Base-by-base conservation (phyloP, 129 eudicot genomes). In the Pseudognaphalium luteoalbum region DNA sequence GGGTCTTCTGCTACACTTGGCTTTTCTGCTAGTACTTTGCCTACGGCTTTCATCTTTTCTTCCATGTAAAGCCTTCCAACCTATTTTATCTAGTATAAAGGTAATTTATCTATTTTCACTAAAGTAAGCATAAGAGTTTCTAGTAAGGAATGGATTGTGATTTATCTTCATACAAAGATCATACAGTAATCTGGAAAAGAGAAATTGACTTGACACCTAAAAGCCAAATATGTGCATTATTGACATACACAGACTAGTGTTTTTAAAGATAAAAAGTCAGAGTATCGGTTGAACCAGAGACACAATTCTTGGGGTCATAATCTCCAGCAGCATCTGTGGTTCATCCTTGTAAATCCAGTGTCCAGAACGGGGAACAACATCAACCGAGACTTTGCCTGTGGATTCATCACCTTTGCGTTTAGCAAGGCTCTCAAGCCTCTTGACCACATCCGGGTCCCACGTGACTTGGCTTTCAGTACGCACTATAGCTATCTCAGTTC, bases 291-390 rank as follows among this genome's bases (percentile, higher is more conserved):
- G 80, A 42, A 14, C 84, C 35, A 88, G 28, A 51, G 97, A 77
- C 8, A 79, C 86, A 4, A 89, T 63, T 60, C 44, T 87, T 70
- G 97, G 96, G 35, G 86, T 81, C 82, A 92, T 69, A 54, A 89
- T 87, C 52, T 89, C 96, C 66, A 92, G 54, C 42, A 92, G 84
- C 25, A 82, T 89, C 84, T 89, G 78, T 5, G 97, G 92, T 72
- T 92, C 87, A 44, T 92, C 97, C 47, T 80, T 91, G 72, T 89
- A 86, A 80, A 92, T 89, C 96, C 97, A 92, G 74, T 92, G 97
- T 6, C 97, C 96, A 0, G 97, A 86, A 67, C 75, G 77, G 50
- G 89, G 88, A 62, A 92, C 91, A 57, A 89, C 84, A 72, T 87
- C 83, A 64, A 81, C 79, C 8, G 84, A 87, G 44, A 85, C 82